Evolutionary conservation across 106 monocot species (phyloP).

Genomic region (Phalaenopsis aphrodite): DNA sequence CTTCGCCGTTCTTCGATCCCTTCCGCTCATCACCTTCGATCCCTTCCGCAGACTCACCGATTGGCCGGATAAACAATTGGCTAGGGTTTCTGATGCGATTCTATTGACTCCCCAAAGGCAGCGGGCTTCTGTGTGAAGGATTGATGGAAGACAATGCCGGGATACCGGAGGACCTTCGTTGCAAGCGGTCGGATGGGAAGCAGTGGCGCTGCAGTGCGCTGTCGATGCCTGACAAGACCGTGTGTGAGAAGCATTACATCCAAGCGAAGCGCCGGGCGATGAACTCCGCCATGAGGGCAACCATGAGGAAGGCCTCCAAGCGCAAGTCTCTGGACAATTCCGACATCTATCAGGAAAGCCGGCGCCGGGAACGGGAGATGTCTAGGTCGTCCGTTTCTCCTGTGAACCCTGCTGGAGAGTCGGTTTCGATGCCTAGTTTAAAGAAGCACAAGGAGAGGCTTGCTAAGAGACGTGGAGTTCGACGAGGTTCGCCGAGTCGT

Average conservation of each 20-base stretch:
- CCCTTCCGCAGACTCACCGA: not conserved
- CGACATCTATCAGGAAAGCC: conserved; percentile 24
- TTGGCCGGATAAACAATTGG: not conserved
- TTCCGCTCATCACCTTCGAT: not conserved
- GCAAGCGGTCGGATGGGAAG: conserved; percentile 99
- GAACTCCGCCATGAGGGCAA: conserved; percentile 74
- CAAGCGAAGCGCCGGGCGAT: conserved; percentile 96
- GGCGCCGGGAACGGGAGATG: conserved; percentile 18
- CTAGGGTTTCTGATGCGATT: conserved; percentile 13
- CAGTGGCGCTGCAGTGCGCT: conserved; percentile 96
- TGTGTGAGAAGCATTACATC: conserved; percentile 97
- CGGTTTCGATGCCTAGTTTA: conserved; percentile 10
- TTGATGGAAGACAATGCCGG: conserved; percentile 38
- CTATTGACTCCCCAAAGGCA: not conserved
- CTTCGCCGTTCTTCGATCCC: not conserved
- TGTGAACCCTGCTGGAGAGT: conserved; percentile 16
- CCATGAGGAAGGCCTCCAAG: conserved; percentile 22
- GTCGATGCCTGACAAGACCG: conserved; percentile 99
- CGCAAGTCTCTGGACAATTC: conserved; percentile 14
- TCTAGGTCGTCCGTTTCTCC: conserved; percentile 23
- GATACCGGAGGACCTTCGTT: conserved; percentile 82
- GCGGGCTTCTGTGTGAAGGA: not conserved
- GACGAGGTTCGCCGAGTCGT: conserved; percentile 11
- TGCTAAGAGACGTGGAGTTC: conserved; percentile 17
- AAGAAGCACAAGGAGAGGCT: conserved; percentile 41